A percentile compares a stretch with the other conserved stretches of the same genome.
These are phyloP conservation scores for Neofusicoccum parvum DNA, from an alignment of 2,329 filamentous ascomycete species.

Conservation along the genomic window DNA sequence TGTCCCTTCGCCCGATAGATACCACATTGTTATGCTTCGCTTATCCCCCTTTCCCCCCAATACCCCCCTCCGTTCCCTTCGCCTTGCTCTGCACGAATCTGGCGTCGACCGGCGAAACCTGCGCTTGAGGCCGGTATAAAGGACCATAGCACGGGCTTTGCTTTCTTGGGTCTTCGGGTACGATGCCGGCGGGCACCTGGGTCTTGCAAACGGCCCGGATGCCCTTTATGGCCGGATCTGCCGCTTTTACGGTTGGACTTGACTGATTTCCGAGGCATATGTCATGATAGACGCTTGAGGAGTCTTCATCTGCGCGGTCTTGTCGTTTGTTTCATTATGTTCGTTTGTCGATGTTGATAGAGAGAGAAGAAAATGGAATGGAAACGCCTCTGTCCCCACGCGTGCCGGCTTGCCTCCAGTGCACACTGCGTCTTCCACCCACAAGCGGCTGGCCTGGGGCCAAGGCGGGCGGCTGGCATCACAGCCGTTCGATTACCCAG, in stretches of 20 bases:
- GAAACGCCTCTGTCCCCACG: background rate
- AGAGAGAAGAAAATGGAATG: slow-evolving; percentile 7
- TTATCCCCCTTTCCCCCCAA: background rate
- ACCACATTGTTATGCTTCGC: slow-evolving; percentile 14
- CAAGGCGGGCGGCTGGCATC: no score
- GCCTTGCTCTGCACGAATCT: background rate
- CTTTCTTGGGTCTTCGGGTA: background rate
- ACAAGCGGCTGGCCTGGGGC: no score
- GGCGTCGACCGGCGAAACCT: background rate
- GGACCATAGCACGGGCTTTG: background rate
- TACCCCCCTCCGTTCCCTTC: background rate
- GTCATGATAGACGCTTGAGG: background rate
- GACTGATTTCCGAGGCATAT: background rate
- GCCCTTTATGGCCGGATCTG: background rate
- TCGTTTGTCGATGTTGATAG: background rate
- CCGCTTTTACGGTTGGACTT: background rate
- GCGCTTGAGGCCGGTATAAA: background rate
- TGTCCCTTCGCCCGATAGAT: slow-evolving; percentile 17
- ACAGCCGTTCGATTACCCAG: no score
- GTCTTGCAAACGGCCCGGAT: background rate
- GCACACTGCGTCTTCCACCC: background rate
- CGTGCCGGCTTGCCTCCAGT: no score
- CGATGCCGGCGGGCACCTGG: background rate
- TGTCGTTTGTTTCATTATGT: background rate
- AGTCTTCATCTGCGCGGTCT: background rate